phyloP scores from a whole-genome alignment of 495 filamentous ascomycete species.

The Podospora tetraspora region DNA sequence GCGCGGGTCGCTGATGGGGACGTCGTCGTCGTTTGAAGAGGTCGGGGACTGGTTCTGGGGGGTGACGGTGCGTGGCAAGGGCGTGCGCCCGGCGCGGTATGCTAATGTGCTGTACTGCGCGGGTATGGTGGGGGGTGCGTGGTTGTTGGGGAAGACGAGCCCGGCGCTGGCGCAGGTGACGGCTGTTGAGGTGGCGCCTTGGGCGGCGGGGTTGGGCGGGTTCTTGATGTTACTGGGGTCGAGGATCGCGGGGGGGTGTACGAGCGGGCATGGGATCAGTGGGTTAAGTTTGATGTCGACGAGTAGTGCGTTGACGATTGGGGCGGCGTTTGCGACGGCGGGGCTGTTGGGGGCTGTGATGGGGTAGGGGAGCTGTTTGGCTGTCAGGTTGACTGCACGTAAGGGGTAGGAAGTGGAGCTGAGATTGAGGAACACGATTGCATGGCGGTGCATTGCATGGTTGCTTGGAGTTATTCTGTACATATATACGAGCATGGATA shows the following conservation, averaged over 20 bases:
- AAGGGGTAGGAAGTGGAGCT: no score
- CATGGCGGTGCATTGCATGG: background rate
- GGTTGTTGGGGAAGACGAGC: conserved; percentile 21
- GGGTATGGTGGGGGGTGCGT: conserved; percentile 42
- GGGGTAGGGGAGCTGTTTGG: conserved; percentile 2
- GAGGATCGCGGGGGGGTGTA: conserved; percentile 53
- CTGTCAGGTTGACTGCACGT: background rate
- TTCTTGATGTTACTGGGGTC: conserved; percentile 48
- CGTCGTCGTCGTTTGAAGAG: conserved; percentile 50
- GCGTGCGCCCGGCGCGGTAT: conserved; percentile 17
- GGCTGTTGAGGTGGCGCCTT: conserved; percentile 24
- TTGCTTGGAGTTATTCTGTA: background rate
- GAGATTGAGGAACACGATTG: no score
- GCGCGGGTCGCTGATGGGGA: conserved; percentile 42
- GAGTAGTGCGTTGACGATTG: conserved; percentile 49
- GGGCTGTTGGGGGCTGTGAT: conserved; percentile 23
- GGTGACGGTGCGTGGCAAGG: conserved; percentile 20
- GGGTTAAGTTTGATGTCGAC: conserved; percentile 47
- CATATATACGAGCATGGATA: background rate
- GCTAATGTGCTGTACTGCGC: conserved; percentile 39
- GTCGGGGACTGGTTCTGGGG: conserved; percentile 44
- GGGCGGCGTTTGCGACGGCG: conserved; percentile 45
- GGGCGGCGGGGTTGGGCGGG: conserved; percentile 42
- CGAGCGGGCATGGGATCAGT: conserved; percentile 56
- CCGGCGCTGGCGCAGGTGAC: conserved; percentile 26